Conservation (phyloP, 768 basidiomycete genomes). For the Lactarius evosmus region DNA sequence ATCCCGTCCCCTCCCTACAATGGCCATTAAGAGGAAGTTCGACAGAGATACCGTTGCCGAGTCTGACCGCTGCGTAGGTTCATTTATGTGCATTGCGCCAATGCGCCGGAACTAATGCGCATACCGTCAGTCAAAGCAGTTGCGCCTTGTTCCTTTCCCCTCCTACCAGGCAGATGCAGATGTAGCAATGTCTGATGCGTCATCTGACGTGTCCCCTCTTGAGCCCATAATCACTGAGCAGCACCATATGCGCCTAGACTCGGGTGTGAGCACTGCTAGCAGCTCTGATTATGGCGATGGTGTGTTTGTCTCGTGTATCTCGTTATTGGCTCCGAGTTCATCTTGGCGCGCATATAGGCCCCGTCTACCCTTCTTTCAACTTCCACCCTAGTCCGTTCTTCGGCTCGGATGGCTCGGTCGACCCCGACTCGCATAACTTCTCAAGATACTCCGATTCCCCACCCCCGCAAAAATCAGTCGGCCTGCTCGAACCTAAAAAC, state of each 20-base stretch:
- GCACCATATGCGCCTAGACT: constrained; percentile 60
- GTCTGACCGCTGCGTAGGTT: constrained; percentile 38
- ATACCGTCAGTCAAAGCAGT: constrained; percentile 49
- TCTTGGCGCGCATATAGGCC: constrained; percentile 34
- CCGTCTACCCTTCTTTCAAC: constrained; percentile 60
- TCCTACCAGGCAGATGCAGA: constrained; percentile 55
- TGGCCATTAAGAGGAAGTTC: constrained; percentile 78
- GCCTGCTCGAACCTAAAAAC: constrained; percentile 62
- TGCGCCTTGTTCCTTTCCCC: constrained; percentile 75
- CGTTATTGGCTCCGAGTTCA: constrained; percentile 30
- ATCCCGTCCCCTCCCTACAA: constrained; percentile 34
- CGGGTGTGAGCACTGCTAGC: constrained; percentile 55
- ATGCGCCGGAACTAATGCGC: constrained; percentile 23
- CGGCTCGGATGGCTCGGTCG: constrained; percentile 38
- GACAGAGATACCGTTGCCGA: constrained; percentile 55
- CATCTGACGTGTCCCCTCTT: constrained; percentile 46
- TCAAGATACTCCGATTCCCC: constrained; percentile 35
- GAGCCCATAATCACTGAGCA: constrained; percentile 50
- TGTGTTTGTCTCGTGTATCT: neutral
- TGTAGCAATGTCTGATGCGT: constrained; percentile 60
- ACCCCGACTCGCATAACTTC: constrained; percentile 42
- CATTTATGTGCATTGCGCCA: constrained; percentile 9
- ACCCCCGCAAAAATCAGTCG: constrained; percentile 45
- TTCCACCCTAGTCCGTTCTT: constrained; percentile 39
- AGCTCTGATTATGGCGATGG: constrained; percentile 45